These are phyloP conservation scores for Nakaseomyces delphensis DNA, from an alignment of 1,139 yeast species.

Conservation along the genomic window DNA sequence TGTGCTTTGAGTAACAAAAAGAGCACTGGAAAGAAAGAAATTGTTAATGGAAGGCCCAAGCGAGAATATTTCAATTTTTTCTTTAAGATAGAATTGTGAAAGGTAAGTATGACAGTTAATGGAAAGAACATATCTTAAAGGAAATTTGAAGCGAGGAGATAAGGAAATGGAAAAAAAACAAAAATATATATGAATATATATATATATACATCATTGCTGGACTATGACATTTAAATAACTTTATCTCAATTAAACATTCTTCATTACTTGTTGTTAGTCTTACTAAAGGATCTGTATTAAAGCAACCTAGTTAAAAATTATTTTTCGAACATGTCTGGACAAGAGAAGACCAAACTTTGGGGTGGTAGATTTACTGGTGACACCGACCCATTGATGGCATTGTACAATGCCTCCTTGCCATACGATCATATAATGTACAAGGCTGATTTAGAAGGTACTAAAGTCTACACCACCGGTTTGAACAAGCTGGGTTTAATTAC, in stretches of 20 bases:
- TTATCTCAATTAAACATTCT: no score
- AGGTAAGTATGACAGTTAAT: background rate
- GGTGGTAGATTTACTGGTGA: constrained; percentile 99
- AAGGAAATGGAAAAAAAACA: no score
- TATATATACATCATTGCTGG: no score
- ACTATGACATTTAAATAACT: no score
- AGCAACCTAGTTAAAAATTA: no score
- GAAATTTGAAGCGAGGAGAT: background rate
- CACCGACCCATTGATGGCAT: constrained; percentile 93
- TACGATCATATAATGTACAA: constrained; percentile 91
- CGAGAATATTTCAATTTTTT: background rate
- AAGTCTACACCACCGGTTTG: constrained; percentile 83
- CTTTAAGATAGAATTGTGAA: background rate
- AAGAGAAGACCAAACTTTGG: constrained; percentile 56
- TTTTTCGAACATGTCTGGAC: constrained; percentile 10
- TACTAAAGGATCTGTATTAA: no score
- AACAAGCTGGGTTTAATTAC: constrained; percentile 68
- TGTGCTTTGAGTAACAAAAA: no score
- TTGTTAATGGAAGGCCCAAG: background rate
- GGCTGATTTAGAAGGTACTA: constrained; percentile 90
- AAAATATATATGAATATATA: no score
- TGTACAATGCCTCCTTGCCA: constrained; percentile 92
- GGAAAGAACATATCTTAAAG: background rate
- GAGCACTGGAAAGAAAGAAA: no score
- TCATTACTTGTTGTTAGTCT: no score